These are phyloP conservation scores for Fusarium sambucinum DNA, from an alignment of 2,329 filamentous ascomycete species.

Conservation along the genomic window DNA sequence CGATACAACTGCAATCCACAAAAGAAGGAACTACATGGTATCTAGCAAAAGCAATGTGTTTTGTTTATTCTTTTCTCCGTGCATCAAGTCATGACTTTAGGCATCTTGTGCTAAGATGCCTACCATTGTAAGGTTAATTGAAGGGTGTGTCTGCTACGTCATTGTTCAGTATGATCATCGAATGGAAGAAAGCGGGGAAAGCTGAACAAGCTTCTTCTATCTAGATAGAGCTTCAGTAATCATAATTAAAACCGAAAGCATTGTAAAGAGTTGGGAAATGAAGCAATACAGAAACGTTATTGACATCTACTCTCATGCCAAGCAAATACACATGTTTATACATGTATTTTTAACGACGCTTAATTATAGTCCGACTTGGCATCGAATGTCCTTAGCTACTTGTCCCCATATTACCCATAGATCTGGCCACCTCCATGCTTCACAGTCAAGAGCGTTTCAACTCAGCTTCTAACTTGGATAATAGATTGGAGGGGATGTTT, in stretches of 20 bases:
- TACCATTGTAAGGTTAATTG: background rate
- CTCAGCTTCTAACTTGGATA: background rate
- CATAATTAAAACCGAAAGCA: background rate
- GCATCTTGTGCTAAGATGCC: background rate
- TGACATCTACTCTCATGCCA: background rate
- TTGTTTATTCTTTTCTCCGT: background rate
- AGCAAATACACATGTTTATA: background rate
- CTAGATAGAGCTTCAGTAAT: background rate
- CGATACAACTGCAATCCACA: background rate
- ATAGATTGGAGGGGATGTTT: background rate
- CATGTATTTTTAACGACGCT: background rate
- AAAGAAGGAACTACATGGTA: background rate
- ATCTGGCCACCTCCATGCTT: background rate
- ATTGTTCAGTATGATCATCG: constrained; percentile 11
- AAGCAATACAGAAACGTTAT: background rate
- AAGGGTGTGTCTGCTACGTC: constrained; percentile 22
- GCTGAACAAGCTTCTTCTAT: background rate
- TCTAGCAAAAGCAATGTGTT: background rate
- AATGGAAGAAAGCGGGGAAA: constrained; percentile 1
- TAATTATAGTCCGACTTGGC: constrained; percentile 18
- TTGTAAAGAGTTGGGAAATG: background rate
- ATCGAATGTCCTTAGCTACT: background rate
- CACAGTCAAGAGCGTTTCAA: background rate
- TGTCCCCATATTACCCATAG: background rate
- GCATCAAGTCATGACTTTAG: background rate